Percentiles rank a stretch among this genome's conserved stretches.
Conservation (phyloP, 768 basidiomycete genomes). For the Boletales sp. region DNA sequence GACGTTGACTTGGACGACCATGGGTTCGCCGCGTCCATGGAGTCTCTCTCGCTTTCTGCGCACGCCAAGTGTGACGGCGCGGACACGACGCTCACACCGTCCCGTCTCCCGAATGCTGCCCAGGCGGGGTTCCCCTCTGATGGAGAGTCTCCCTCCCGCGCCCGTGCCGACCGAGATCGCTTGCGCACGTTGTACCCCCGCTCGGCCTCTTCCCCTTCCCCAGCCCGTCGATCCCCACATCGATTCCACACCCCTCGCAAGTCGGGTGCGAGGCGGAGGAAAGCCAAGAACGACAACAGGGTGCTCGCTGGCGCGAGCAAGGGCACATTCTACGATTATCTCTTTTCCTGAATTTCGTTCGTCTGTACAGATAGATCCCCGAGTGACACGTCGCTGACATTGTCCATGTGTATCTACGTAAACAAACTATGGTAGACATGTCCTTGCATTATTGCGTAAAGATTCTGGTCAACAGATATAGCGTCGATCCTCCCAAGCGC, state of each 20-base stretch:
- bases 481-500: slow-evolving; percentile 57
- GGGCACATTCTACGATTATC: slow-evolving; percentile 41
- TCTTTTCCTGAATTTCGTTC: slow-evolving; percentile 34
- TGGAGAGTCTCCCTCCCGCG: slow-evolving; percentile 9
- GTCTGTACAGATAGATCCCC: too few relatives aligned
- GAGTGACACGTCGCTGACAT: too few relatives aligned
- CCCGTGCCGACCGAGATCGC: slow-evolving; percentile 24
- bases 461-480: slow-evolving; percentile 48
- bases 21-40: slow-evolving; percentile 32
- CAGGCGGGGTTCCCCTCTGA: not conserved
- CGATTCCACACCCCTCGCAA: slow-evolving; percentile 18
- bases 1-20: slow-evolving; percentile 30
- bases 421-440: slow-evolving; percentile 2
- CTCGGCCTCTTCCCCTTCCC: slow-evolving; percentile 54
- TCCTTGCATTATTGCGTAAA: slow-evolving; percentile 42
- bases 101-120: not conserved
- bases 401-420: not conserved
- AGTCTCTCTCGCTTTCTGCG: slow-evolving; percentile 34
- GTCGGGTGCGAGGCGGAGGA: slow-evolving; percentile 13
- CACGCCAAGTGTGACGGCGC: slow-evolving; percentile 14
- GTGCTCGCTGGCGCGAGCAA: slow-evolving; percentile 16
- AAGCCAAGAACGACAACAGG: slow-evolving; percentile 10
- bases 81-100: slow-evolving; percentile 5
- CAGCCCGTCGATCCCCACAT: slow-evolving; percentile 36
- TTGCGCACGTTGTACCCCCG: slow-evolving; percentile 32